phyloP scores from a whole-genome alignment of 345 rosid genomes.

The Rhodomyrtus tomentosa region DNA sequence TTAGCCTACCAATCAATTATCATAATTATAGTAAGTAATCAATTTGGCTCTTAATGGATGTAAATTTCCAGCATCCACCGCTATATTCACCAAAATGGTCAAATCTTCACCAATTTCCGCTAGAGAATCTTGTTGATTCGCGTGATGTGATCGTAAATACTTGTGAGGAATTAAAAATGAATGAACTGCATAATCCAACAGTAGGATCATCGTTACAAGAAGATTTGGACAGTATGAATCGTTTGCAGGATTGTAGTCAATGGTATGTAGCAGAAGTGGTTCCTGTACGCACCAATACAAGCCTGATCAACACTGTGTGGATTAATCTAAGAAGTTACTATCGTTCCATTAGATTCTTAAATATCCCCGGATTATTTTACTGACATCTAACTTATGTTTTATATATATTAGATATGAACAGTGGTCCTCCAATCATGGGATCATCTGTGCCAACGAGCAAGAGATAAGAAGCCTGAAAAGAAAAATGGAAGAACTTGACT shows the following conservation, averaged over 20 bases:
- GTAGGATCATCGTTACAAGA: too few species aligned
- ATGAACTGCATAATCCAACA: too few species aligned
- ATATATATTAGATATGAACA: rapidly evolving
- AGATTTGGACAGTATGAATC: background rate
- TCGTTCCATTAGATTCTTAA: background rate
- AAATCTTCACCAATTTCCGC: rapidly evolving
- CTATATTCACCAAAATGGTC: background rate
- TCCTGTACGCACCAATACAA: rapidly evolving
- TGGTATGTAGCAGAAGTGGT: rapidly evolving
- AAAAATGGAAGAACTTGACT: background rate
- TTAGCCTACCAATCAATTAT: too few species aligned
- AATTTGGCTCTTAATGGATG: too few species aligned
- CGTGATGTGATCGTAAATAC: too few species aligned
- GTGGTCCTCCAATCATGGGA: rapidly evolving
- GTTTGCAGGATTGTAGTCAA: background rate
- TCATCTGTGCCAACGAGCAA: background rate
- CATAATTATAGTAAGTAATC: too few species aligned
- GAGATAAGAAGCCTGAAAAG: background rate
- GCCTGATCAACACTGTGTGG: background rate
- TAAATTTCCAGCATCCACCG: too few species aligned
- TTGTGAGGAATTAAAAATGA: too few species aligned
- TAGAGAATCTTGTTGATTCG: background rate
- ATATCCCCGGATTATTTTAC: background rate
- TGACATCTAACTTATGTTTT: background rate
- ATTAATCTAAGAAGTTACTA: background rate